A percentile compares a stretch with the other conserved stretches of the same genome.
These are phyloP conservation scores for Capsicum chinense DNA, from an alignment of 257 asterid genomes.

Conservation along the genomic window DNA sequence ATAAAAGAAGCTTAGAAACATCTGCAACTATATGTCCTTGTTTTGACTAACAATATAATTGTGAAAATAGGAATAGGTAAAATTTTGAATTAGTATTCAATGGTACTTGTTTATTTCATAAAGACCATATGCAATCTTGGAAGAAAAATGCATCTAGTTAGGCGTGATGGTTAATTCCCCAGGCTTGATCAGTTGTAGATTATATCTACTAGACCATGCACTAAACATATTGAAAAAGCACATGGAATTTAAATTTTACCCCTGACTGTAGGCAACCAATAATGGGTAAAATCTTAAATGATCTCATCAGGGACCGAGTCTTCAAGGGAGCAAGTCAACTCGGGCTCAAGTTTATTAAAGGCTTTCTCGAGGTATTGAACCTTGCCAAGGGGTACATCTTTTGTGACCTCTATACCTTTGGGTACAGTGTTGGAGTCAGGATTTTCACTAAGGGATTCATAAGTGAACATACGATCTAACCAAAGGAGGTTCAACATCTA, in stretches of 20 bases:
- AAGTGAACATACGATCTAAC: too few relatives aligned
- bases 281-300: slow-evolving; percentile 34
- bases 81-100: background rate
- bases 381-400: slow-evolving; percentile 33
- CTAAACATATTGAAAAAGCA: slow-evolving; percentile 35
- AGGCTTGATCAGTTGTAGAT: slow-evolving; percentile 26
- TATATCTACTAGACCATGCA: slow-evolving; percentile 22
- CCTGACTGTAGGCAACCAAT: slow-evolving; percentile 39
- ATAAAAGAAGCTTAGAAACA: background rate
- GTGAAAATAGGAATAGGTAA: background rate
- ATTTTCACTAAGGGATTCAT: too few relatives aligned
- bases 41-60: background rate
- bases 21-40: background rate
- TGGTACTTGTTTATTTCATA: slow-evolving; percentile 30
- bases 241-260: slow-evolving; percentile 26
- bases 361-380: slow-evolving; percentile 46
- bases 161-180: slow-evolving; percentile 41
- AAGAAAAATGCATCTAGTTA: slow-evolving; percentile 39
- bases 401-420: slow-evolving; percentile 37
- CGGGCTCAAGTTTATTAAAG: slow-evolving; percentile 35
- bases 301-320: slow-evolving; percentile 41
- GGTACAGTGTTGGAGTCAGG: too few relatives aligned
- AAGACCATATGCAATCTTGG: slow-evolving; percentile 34
- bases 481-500: too few relatives aligned
- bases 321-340: slow-evolving; percentile 32